Evolutionary conservation across 2,329 filamentous ascomycete species (phyloP).

Genomic region (Penicillium sp.): DNA sequence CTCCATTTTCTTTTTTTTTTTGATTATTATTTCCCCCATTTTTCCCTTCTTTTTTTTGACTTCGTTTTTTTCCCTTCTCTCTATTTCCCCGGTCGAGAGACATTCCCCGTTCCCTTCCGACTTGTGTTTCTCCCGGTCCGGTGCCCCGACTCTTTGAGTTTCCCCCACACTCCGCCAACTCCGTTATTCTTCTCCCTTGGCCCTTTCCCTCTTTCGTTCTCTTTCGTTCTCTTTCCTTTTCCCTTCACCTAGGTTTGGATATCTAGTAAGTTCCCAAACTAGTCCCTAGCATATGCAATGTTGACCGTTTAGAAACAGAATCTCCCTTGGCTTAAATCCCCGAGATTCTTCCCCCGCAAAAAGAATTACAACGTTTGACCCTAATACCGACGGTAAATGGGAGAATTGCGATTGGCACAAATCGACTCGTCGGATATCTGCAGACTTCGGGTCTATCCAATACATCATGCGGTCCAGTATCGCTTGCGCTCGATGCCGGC

Average conservation of each 20-base stretch:
- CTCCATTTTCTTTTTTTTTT: constrained; percentile 14
- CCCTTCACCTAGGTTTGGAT: neutral
- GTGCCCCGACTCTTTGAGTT: constrained; percentile 32
- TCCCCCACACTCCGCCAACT: constrained; percentile 41
- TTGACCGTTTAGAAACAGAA: constrained; percentile 6
- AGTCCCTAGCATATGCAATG: constrained; percentile 13
- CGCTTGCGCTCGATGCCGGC: constrained; percentile 72
- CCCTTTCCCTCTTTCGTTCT: constrained; percentile 11
- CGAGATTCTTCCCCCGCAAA: neutral
- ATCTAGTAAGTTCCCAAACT: neutral
- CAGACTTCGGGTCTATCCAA: constrained; percentile 17
- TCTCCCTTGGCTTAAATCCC: neutral
- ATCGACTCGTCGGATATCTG: constrained; percentile 3
- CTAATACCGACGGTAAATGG: constrained; percentile 11
- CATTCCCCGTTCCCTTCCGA: constrained; percentile 27
- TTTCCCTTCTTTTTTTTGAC: neutral
- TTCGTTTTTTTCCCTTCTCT: constrained; percentile 13
- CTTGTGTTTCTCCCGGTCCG: constrained; percentile 29
- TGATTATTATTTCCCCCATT: constrained; percentile 6
- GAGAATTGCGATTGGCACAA: constrained; percentile 8
- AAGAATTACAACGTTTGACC: neutral
- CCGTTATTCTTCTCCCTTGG: constrained; percentile 19
- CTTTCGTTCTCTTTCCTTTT: neutral
- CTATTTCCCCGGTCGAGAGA: constrained; percentile 10
- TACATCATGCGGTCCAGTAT: constrained; percentile 70